Evolutionary conservation across 2,329 filamentous ascomycete species (phyloP), one percentile per base, ranked within the genome.

Genomic region (Colletotrichum tropicale): DNA sequence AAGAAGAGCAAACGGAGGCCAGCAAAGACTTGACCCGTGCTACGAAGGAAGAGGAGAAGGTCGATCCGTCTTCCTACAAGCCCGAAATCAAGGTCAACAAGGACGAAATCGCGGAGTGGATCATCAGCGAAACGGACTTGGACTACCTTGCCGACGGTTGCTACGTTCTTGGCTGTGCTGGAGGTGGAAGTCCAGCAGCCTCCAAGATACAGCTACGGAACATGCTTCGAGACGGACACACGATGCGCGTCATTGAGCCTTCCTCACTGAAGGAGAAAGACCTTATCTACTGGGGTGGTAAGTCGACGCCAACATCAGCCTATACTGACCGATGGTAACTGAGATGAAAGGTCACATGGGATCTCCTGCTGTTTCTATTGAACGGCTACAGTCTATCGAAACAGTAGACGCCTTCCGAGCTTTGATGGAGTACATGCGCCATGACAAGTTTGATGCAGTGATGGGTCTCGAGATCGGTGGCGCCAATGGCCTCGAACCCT

Each of bases 401-500:
- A 81, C 81, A 6, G 78, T 83, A 38, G 80, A 83, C 7, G 82
- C 85, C 13, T 84, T 86, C 70, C 77, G 81, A 9, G 84, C 81
- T 8, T 81, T 87, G 60, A 83, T 84, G 81, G 78, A 81, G 69
- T 81, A 84, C 56, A 74, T 81, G 32, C 62, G 69, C 38, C 80
- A 82, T 43, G 78, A 79, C 64, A 81, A 62, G 9, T 84, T 84
- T 70, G 80, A 81, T 34, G 82, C 81, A 2, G 80, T 88, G 5
- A 86, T 90, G 79, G 87, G 86, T 2, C 83, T 89, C 7, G 89
- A 91, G 13, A 92, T 94, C 70, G 93, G 93, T n/a, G 92, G 93
- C 8, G 89, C 88, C 6, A 94, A 94, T 77, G 92, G 92, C 1
- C 84, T 93, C 10, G 88, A 91, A 77, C 88, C 89, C 10, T 84